Percentiles rank a stretch among this genome's conserved stretches.
Conservation (phyloP, 306 rosid species). For the Astragalus glycyphyllos region DNA sequence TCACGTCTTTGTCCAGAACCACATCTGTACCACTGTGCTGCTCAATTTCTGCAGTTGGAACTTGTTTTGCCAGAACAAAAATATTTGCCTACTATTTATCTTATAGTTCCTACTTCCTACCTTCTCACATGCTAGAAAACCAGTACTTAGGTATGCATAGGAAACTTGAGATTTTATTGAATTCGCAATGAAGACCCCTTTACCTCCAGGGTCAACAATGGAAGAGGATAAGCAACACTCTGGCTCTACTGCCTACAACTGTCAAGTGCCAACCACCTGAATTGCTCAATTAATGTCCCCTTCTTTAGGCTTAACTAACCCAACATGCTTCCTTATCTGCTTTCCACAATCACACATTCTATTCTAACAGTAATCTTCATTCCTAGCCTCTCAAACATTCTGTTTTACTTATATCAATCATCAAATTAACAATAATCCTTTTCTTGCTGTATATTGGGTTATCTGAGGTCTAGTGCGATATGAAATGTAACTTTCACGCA, state of each 20-base stretch:
- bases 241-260: neutral
- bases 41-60: no score
- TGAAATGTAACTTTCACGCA: slow-evolving; percentile 16
- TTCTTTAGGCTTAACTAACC: neutral
- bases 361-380: neutral
- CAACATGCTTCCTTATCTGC: neutral
- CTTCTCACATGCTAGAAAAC: no score
- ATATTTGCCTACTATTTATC: neutral
- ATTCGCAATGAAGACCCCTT: neutral
- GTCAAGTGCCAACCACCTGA: slow-evolving; percentile 7
- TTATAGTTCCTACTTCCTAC: neutral
- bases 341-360: neutral
- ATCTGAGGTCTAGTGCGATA: slow-evolving; percentile 9
- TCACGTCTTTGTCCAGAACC: neutral
- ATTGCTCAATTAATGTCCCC: neutral
- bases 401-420: neutral
- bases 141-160: neutral
- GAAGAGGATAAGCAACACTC: slow-evolving; percentile 5
- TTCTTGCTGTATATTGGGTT: neutral
- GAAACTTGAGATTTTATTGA: neutral
- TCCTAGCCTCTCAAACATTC: neutral
- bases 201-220: slow-evolving; percentile 6
- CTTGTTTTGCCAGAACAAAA: no score
- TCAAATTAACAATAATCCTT: no score
- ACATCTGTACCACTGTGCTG: neutral